Base-by-base conservation (phyloP, 371 early-diverging fungal species). In the Circinella minor region DNA sequence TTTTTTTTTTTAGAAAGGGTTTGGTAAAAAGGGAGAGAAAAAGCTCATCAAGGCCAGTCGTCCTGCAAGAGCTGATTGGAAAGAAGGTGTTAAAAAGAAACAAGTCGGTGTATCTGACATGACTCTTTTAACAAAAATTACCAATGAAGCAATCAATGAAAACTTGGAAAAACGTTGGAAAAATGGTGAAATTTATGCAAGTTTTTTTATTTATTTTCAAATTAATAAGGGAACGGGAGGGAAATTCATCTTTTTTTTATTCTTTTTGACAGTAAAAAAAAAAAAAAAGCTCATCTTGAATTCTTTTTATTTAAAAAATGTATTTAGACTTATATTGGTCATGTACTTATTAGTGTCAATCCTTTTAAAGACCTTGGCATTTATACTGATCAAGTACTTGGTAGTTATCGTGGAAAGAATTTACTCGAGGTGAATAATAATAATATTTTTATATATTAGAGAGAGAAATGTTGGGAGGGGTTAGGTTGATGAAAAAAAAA, bases 321-420 rank as follows among this genome's bases (percentile, higher is more conserved):
- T 27, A 27, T 27, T 17, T 27, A 93, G 91, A 95, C 95, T 14
- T 94, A 94, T 77, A 95, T 95, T 72, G 94, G 94, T 27, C 91
- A 94, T 80, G 95, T 95, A 68, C 82, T 95, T 70, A 94, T 95
- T 75, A 92, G 92, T 83, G 95, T 95, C 46, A 95, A 95, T 73
- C 95, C 95, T 27, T 95, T 95, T 81, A 87, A 87, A 70, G 94
- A 94, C 67, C 81, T 94, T 59, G 94, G 94, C 38, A 91, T 95
- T 55, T 94, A 94, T 71, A 92, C 93, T 14, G 91, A 90, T 61
- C 86, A 88, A 46, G 85, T 93, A 13, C 81, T 95, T 60, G 77
- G 81, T 51, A 86, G 88, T 68, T 95, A 95, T 76, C 85, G 84
- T 72, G 93, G 93, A 65, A 95, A 94, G 81, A 95, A 94, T 76